phyloP scores from a whole-genome alignment of 768 basidiomycete genomes.

The Solioccasus polychromus region DNA sequence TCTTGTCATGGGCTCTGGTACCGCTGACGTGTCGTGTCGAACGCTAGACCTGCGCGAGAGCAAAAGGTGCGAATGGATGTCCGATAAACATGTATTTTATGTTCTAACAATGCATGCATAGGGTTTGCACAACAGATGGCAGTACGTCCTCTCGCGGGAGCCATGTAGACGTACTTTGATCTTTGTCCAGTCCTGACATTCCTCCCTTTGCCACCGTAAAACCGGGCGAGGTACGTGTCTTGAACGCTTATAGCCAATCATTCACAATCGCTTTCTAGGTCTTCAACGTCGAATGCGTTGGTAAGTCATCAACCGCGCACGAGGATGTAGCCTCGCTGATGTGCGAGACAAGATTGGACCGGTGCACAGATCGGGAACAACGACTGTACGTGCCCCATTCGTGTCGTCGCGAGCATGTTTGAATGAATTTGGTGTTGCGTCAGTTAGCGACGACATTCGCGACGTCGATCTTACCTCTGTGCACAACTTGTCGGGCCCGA shows the following conservation, averaged over 20 bases:
- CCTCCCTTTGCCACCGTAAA: slow-evolving; percentile 61
- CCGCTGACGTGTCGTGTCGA: not conserved
- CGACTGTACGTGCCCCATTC: slow-evolving; percentile 46
- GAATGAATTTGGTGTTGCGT: not conserved
- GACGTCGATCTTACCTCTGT: slow-evolving; percentile 62
- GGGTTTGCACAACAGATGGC: slow-evolving; percentile 74
- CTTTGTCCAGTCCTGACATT: slow-evolving; percentile 52
- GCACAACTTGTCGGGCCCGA: slow-evolving; percentile 75
- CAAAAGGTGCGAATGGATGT: slow-evolving; percentile 49
- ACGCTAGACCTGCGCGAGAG: slow-evolving; percentile 41
- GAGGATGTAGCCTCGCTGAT: not conserved
- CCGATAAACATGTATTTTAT: not conserved
- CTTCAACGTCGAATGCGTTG: slow-evolving; percentile 70
- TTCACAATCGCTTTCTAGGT: slow-evolving; percentile 35
- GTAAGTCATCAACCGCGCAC: slow-evolving; percentile 32
- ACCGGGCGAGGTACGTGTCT: slow-evolving; percentile 47
- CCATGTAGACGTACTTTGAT: not conserved
- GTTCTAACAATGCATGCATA: slow-evolving; percentile 19
- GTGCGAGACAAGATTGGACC: slow-evolving; percentile 59
- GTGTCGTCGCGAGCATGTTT: not conserved
- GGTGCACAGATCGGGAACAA: slow-evolving; percentile 79
- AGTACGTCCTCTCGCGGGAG: slow-evolving; percentile 41
- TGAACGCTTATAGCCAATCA: not conserved
- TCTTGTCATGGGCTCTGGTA: not conserved
- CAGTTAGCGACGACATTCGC: slow-evolving; percentile 65